Percentiles rank a stretch among this genome's conserved stretches.
Conservation (phyloP, 176 grass and related monocot genomes). For the Ensete glaucum region DNA sequence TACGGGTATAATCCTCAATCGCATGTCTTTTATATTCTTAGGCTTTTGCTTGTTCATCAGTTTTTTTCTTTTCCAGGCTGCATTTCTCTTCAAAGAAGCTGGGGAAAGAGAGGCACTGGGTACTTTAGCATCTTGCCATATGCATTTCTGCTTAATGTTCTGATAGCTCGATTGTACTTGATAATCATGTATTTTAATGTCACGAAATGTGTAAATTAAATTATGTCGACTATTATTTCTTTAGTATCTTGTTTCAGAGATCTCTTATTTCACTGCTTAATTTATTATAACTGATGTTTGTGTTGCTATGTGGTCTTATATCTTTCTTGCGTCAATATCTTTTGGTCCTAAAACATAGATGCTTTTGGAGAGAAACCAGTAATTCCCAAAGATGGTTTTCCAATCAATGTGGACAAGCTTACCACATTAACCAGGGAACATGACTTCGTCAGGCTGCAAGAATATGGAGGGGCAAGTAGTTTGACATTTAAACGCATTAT, state of each 20-base stretch:
- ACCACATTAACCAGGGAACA: constrained; percentile 15
- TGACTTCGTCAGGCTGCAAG: constrained; percentile 8
- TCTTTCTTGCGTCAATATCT: not conserved
- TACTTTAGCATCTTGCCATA: not conserved
- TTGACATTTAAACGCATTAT: not conserved
- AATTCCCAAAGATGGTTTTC: constrained; percentile 11
- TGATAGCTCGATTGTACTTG: not conserved
- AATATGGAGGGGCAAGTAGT: constrained; percentile 30
- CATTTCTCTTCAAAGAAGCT: constrained; percentile 30
- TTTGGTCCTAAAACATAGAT: constrained; percentile 8
- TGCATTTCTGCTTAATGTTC: not conserved
- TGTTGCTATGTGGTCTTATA: not conserved
- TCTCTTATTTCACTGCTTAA: not conserved
- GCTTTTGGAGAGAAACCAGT: not conserved
- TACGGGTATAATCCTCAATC: constrained; percentile 41
- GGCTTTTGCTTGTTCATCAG: not conserved
- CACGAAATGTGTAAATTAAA: not conserved
- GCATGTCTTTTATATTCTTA: not conserved
- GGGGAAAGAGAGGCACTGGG: constrained; percentile 20
- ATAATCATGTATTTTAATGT: not conserved
- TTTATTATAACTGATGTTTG: not conserved
- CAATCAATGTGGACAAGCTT: constrained; percentile 17
- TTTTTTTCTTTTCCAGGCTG: constrained; percentile 14
- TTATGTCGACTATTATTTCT: not conserved
- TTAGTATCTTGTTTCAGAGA: not conserved